Percentiles rank a stretch among this genome's conserved stretches.
phyloP scores from a whole-genome alignment of 345 rosid species.

The Cardamine chenopodiifolia region DNA sequence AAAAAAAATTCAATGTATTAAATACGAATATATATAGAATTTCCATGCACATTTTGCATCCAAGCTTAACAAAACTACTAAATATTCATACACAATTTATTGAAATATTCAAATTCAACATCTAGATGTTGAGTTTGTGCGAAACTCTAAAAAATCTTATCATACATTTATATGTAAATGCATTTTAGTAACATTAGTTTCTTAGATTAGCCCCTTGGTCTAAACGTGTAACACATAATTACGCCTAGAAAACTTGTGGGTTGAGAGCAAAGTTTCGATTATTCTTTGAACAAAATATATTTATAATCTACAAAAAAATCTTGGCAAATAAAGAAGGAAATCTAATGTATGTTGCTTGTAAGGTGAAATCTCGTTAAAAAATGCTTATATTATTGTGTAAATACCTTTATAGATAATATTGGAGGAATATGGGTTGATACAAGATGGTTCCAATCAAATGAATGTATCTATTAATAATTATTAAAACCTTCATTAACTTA shows the following conservation, averaged over 20 bases:
- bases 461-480: background rate
- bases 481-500: constrained; percentile 2
- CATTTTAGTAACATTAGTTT: background rate
- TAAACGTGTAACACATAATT: background rate
- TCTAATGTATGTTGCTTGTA: background rate
- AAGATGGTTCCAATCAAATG: constrained; percentile 18
- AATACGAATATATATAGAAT: too few relatives aligned
- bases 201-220: background rate
- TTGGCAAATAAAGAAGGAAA: background rate
- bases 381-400: background rate
- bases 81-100: too few relatives aligned
- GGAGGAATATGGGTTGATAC: background rate
- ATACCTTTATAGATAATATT: background rate
- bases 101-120: too few relatives aligned
- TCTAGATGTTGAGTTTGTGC: background rate
- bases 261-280: background rate
- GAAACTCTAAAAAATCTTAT: background rate
- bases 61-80: too few relatives aligned
- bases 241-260: background rate
- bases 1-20: too few relatives aligned
- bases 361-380: constrained; percentile 9
- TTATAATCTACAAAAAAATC: background rate
- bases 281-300: background rate
- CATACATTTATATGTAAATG: background rate
- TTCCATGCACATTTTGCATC: too few relatives aligned